Evolutionary conservation across 2,329 filamentous ascomycete genomes (phyloP).

Genomic region (Fusarium pilosicola): DNA sequence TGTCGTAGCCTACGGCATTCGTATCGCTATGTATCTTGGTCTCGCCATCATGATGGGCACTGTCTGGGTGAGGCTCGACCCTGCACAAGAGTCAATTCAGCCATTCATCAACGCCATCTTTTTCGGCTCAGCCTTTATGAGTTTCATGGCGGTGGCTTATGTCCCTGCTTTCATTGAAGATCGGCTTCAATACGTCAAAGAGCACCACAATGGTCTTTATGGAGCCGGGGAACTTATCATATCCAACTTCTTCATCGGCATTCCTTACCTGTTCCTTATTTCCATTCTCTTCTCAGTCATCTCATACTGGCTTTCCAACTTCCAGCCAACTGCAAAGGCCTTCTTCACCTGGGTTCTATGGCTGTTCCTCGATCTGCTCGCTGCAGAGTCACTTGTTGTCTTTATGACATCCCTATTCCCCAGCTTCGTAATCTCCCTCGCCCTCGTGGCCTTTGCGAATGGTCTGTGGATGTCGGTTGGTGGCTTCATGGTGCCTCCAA

Average conservation of each 20-base stretch:
- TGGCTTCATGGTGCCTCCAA: slow-evolving; percentile 81
- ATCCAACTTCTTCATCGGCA: slow-evolving; percentile 83
- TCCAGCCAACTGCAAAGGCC: slow-evolving; percentile 69
- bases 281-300: slow-evolving; percentile 78
- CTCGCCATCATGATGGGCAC: slow-evolving; percentile 90
- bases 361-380: slow-evolving; percentile 85
- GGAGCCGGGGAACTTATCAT: slow-evolving; percentile 77
- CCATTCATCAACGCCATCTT: slow-evolving; percentile 86
- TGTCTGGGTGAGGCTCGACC: slow-evolving; percentile 79
- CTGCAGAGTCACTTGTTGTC: slow-evolving; percentile 84
- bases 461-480: slow-evolving; percentile 90
- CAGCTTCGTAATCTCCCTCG: slow-evolving; percentile 82
- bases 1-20: slow-evolving; percentile 83
- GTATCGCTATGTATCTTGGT: slow-evolving; percentile 80
- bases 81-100: slow-evolving; percentile 78
- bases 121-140: slow-evolving; percentile 80
- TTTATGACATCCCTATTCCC: slow-evolving; percentile 78
- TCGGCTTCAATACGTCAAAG: slow-evolving; percentile 57
- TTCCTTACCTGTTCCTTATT: slow-evolving; percentile 85
- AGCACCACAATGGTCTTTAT: slow-evolving; percentile 84
- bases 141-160: slow-evolving; percentile 86
- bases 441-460: slow-evolving; percentile 85
- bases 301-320: slow-evolving; percentile 83
- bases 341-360: slow-evolving; percentile 86
- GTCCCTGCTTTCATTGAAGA: slow-evolving; percentile 82